Evolutionary conservation across 2,329 filamentous ascomycete genomes (phyloP).

Genomic region (Sclerotinia spermophila): DNA sequence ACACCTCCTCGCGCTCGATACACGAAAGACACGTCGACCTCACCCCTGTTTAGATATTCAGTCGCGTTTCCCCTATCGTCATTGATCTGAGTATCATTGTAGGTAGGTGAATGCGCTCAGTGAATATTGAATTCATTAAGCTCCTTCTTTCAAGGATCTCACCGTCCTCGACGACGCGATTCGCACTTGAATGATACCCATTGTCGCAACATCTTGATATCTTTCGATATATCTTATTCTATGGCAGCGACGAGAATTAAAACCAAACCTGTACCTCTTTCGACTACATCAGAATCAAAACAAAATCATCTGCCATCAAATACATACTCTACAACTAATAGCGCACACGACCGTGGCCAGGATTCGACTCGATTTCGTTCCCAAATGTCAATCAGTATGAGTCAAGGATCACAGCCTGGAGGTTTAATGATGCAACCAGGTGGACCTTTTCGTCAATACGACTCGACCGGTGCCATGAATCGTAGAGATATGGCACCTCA

Average conservation of each 20-base stretch:
- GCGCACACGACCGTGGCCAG: slow-evolving; percentile 27
- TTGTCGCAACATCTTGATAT: not conserved
- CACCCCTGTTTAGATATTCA: slow-evolving; percentile 16
- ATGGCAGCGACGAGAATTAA: slow-evolving; percentile 33
- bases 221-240: slow-evolving; percentile 16
- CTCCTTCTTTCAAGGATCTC: not conserved
- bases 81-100: slow-evolving; percentile 11
- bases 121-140: slow-evolving; percentile 1
- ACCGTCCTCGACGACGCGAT: slow-evolving; percentile 19
- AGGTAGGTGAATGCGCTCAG: slow-evolving; percentile 1
- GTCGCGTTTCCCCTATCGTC: slow-evolving; percentile 27
- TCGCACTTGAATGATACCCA: not conserved
- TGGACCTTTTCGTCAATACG: slow-evolving; percentile 35
- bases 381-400: slow-evolving; percentile 38
- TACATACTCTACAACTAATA: slow-evolving; percentile 26
- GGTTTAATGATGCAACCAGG: slow-evolving; percentile 37
- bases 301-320: slow-evolving; percentile 30
- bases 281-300: slow-evolving; percentile 32
- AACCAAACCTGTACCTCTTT: slow-evolving; percentile 32
- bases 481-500: slow-evolving; percentile 42
- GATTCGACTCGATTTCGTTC: slow-evolving; percentile 26
- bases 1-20: slow-evolving; percentile 25
- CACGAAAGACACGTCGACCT: slow-evolving; percentile 28
- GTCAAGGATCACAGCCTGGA: slow-evolving; percentile 35
- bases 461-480: slow-evolving; percentile 28